Evolutionary conservation across 2,329 filamentous ascomycete genomes (phyloP).

Genomic region (Alternaria ethzedia): DNA sequence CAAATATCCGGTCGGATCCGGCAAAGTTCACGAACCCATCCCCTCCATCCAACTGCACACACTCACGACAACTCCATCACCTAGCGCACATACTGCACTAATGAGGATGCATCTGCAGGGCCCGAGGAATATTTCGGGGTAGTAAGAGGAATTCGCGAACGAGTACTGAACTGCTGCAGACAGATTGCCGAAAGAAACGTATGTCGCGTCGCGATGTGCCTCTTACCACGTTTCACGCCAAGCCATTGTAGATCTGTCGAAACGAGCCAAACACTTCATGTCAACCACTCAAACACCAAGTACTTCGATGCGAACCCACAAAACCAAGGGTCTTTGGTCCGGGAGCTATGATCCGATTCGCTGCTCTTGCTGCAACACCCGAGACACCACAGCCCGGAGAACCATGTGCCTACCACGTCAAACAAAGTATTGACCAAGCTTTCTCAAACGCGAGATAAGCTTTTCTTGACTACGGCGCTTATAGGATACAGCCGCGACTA

Average conservation of each 20-base stretch:
- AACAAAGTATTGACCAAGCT: neutral
- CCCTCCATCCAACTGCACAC: neutral
- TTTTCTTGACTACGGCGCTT: neutral
- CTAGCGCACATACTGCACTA: neutral
- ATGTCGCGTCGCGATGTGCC: neutral
- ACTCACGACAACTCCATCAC: neutral
- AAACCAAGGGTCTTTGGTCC: neutral
- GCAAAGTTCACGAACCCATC: neutral
- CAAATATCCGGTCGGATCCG: neutral
- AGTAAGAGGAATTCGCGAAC: neutral
- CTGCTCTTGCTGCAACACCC: neutral
- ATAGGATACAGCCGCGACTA: neutral
- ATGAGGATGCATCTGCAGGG: neutral
- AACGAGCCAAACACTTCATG: conserved; percentile 1
- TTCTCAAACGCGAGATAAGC: neutral
- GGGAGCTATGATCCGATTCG: neutral
- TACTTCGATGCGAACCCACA: neutral
- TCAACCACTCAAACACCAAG: neutral
- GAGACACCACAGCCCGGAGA: neutral
- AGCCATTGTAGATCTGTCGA: neutral
- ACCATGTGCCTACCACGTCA: neutral
- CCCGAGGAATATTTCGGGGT: neutral
- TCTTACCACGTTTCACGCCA: conserved; percentile 2
- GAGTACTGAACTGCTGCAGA: neutral
- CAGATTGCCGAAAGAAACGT: neutral